A percentile compares a stretch with the other conserved stretches of the same genome.
Evolutionary conservation across 1,139 yeast genomes (phyloP).

Genomic region (Suhomyces maxii): DNA sequence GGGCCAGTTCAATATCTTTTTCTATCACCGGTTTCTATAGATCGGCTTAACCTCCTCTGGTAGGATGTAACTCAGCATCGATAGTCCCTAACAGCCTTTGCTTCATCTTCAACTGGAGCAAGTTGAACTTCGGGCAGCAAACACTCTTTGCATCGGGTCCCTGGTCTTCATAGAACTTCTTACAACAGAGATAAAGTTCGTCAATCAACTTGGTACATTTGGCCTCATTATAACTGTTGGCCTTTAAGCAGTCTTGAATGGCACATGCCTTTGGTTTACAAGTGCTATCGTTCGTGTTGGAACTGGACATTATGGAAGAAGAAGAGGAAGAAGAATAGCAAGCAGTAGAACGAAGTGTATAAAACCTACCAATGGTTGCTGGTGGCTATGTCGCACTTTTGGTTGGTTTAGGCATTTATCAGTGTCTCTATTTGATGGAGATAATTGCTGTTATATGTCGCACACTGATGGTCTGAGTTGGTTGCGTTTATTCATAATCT

Average conservation of each 20-base stretch:
- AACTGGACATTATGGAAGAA: slow-evolving; percentile 6
- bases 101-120: slow-evolving; percentile 56
- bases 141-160: slow-evolving; percentile 58
- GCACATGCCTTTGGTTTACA: slow-evolving; percentile 72
- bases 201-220: slow-evolving; percentile 62
- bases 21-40: neutral
- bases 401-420: neutral
- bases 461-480: no score
- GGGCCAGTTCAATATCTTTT: neutral
- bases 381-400: slow-evolving; percentile 4
- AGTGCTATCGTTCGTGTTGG: slow-evolving; percentile 34
- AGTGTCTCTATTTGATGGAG: no score
- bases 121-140: slow-evolving; percentile 64
- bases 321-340: neutral
- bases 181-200: slow-evolving; percentile 61
- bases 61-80: slow-evolving; percentile 49
- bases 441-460: no score
- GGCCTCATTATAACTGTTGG: slow-evolving; percentile 58
- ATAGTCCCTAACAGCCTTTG: slow-evolving; percentile 53
- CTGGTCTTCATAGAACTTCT: slow-evolving; percentile 49
- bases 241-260: slow-evolving; percentile 62
- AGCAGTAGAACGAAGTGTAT: neutral
- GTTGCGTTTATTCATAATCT: no score
- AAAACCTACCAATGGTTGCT: no score
- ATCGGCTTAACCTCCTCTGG: slow-evolving; percentile 4